Evolutionary conservation across 73 alveolate species (phyloP), one percentile per base, ranked within the genome.

Genomic region (Tetrahymena thermophila): DNA sequence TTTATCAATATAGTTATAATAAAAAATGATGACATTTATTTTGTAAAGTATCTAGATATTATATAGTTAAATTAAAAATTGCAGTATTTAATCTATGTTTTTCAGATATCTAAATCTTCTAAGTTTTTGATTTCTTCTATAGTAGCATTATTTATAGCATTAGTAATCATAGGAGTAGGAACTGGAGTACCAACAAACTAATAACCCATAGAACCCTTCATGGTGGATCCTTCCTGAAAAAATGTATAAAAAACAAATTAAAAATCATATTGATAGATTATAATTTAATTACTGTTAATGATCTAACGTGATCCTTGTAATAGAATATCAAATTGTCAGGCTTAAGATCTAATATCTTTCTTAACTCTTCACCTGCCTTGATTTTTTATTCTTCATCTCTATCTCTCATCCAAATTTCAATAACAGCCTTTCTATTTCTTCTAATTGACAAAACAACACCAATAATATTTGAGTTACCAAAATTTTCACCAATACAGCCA

Each of bases 401-500:
- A 85, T 95, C 96, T 55, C 94, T 95, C 40, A 95, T 55, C 97
- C 95, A 95, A 31, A 95, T 95, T 93, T 95, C 95, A 28, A 95
- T 42, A 23, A 95, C 71, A 95, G 93, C 94, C 57, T 94, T 95
- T 85, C 95, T 85, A 31, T 71, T 71, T 56, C 94, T 94, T 95
- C 97, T 95, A 35, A 95, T 85, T 9, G 97, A 95, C 34, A 95
- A 50, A 16, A 95, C 97, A 13, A 95, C 97, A 85, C 97, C 97
- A 57, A 95, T 95, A 17, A 95, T 93, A 35, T 95, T 85, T n/a
- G 71, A 71, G 56, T 95, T 94, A 50, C 94, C 97, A 35, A 95
- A 95, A 84, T 95, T 94, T 55, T 95, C 97, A 6, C 97, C 97
- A 95, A 95, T 89, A 17, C 97, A 95, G 35, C 95, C 97, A 85